Base-by-base conservation (phyloP, 495 filamentous ascomycete species). In the Tuber indicum region DNA sequence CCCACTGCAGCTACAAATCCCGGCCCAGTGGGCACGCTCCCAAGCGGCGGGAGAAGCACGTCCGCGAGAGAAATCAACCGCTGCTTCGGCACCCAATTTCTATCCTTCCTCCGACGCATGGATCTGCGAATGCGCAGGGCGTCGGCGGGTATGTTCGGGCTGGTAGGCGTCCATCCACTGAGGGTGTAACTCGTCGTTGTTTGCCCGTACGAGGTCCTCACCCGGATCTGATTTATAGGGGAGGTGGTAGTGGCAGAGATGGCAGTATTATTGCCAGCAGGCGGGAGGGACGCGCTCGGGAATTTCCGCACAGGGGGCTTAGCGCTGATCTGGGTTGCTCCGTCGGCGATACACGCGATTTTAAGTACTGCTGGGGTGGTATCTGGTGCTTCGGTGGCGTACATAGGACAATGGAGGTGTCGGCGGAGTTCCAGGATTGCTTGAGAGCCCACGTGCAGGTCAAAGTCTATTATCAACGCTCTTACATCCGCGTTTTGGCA, bases 351-450 rank as follows among this genome's bases (percentile, higher is more conserved):
- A 52, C 77, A 80, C 3, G 74, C 77, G 32, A 80, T 45, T 45
- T 80, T 80, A 9, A 80, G 45, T 7, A 80, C 41, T 36, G 58
- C 58, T 1, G 58, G 58, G 10, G 75, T 70, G 9, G 79, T 41
- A 45, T 47, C 74, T 3, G 70, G 7, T 9, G 74, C 70, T 66
- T 66, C 58, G 14, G 58, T 26, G 12, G 58, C 32, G 58, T 66
- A 36, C 32, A 10, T 66, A 32, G 58, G 58, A 16, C 14, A 12
- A 5, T 66, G 58, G 9, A 80, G 66, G 39, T 79, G 43, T 23
- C 78, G 77, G 43, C 78, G 75, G 21, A 81, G 79, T 19, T 80
- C 75, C 26, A 81, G 46, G 32, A 81, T 81, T 8, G 80, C 79
- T 17, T 77, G 69, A 17, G 78, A 81, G 19, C 80, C 80, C 3